Base-by-base conservation (phyloP, 2,329 filamentous ascomycete genomes). In the Aspergillus fumigatiaffinis region DNA sequence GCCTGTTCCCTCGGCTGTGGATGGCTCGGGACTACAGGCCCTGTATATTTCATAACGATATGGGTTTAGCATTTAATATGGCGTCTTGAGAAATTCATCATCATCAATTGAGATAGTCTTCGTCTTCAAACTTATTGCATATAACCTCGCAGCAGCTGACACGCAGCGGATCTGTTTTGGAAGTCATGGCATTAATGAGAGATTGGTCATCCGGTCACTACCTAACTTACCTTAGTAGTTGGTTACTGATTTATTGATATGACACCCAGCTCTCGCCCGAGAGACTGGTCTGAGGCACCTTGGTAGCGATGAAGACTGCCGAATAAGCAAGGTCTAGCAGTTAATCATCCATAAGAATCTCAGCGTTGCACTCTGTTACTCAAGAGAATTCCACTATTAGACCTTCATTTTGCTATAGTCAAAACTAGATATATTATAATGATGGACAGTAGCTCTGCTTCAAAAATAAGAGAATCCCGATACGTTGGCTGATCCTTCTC, bases 31-130 rank as follows among this genome's bases (percentile, higher is more conserved):
- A 52, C 60, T 56, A 60, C 56, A 56, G 44, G 23, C 10, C 41
- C 44, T 68, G 68, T 70, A 69, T 55, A 70, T 66, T 63, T 53
- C 52, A 38, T 60, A 61, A 60, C 56, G 50, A 65, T 63, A 63
- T 59, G 59, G 63, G 60, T 50, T 60, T 56, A 55, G 53, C 54
- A 60, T 44, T 56, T 53, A 47, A 42, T 54, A 50, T 55, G 64
- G 60, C 60, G 63, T 64, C 53, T 60, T 58, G 51, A 58, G 57
- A 48, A 48, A 48, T 35, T 62, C 63, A 63, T 48, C 56, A 51
- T 58, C 47, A 54, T 53, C 12, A 52, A 55, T 54, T 17, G 14
- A 35, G 32, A 17, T 17, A n/a, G 14, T 38, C 17, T 38, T 1
- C 32, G 7, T n/a, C 32, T 35, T 17, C 14, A 17, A 32, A 32